Evolutionary conservation across 1,284 basidiomycete species (phyloP).

Genomic region (Tranzscheliella williamsii): DNA sequence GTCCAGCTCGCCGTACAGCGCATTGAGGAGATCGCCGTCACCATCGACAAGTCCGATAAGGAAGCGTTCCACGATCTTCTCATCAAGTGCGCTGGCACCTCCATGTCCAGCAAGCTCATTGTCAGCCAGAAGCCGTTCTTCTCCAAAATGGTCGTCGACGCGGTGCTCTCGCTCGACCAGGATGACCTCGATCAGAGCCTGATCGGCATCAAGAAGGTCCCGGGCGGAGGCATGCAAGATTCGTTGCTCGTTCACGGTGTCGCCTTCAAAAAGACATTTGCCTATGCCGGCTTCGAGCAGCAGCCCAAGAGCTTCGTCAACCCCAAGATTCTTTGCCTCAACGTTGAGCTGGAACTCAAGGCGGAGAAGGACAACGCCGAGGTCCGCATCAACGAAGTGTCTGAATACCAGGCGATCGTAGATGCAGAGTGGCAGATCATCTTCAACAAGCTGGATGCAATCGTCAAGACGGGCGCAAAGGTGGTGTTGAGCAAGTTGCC

Average conservation of each 20-base stretch:
- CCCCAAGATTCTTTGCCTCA: slow-evolving; percentile 89
- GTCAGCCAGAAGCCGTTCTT: slow-evolving; percentile 99
- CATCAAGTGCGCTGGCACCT: slow-evolving; percentile 94
- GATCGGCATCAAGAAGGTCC: slow-evolving; percentile 97
- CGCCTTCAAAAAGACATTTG: slow-evolving; percentile 99
- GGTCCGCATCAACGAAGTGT: slow-evolving; percentile 89
- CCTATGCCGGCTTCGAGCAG: slow-evolving; percentile 98
- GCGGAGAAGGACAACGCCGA: slow-evolving; percentile 99
- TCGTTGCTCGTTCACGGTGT: slow-evolving; percentile 84
- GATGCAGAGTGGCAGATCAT: slow-evolving; percentile 99
- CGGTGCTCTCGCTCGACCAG: slow-evolving; percentile 79
- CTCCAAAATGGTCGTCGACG: slow-evolving; percentile 97
- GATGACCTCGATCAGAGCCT: slow-evolving; percentile 91
- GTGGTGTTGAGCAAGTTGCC: slow-evolving; percentile 97
- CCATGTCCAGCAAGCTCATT: slow-evolving; percentile 99
- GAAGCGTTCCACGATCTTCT: slow-evolving; percentile 91
- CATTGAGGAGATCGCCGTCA: slow-evolving; percentile 86
- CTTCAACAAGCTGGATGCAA: slow-evolving; percentile 93
- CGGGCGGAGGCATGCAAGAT: slow-evolving; percentile 98
- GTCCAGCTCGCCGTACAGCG: slow-evolving; percentile 81
- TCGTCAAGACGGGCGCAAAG: slow-evolving; percentile 93
- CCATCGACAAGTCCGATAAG: slow-evolving; percentile 85
- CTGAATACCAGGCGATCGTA: slow-evolving; percentile 90
- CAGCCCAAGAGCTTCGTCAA: slow-evolving; percentile 91
- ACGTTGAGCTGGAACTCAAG: slow-evolving; percentile 98